Evolutionary conservation across 257 asterid species (phyloP).

Genomic region (Anisodus acutangulus): DNA sequence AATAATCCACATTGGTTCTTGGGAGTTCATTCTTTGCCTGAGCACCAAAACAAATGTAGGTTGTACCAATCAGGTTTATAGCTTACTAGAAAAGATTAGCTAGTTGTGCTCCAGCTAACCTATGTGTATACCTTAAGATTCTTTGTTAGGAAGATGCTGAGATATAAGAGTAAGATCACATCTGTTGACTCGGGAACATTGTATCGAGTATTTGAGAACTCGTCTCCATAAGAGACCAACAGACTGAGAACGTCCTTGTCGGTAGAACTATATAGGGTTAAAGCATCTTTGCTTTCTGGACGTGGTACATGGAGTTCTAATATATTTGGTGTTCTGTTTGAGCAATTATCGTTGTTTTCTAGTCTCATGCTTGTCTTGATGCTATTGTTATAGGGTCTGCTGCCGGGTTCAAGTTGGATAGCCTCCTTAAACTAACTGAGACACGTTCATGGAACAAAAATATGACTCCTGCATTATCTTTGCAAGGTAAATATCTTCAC

Average conservation of each 20-base stretch:
- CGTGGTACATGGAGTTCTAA: background rate
- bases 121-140: background rate
- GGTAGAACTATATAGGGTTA: background rate
- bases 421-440: slow-evolving; percentile 87
- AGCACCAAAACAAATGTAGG: background rate
- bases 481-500: slow-evolving; percentile 62
- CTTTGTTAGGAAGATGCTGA: background rate
- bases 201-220: background rate
- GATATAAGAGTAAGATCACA: background rate
- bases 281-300: background rate
- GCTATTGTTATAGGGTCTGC: slow-evolving; percentile 68
- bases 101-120: background rate
- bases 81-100: background rate
- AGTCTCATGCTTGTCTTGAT: background rate
- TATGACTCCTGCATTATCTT: slow-evolving; percentile 89
- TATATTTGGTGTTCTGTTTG: background rate
- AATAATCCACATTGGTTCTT: background rate
- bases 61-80: background rate
- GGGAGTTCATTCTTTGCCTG: background rate
- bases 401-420: slow-evolving; percentile 86
- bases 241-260: background rate
- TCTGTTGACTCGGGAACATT: background rate
- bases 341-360: background rate
- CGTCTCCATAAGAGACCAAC: background rate
- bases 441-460: slow-evolving; percentile 81